Evolutionary conservation across 768 basidiomycete genomes (phyloP).

Genomic region (Myochromella boudieri): DNA sequence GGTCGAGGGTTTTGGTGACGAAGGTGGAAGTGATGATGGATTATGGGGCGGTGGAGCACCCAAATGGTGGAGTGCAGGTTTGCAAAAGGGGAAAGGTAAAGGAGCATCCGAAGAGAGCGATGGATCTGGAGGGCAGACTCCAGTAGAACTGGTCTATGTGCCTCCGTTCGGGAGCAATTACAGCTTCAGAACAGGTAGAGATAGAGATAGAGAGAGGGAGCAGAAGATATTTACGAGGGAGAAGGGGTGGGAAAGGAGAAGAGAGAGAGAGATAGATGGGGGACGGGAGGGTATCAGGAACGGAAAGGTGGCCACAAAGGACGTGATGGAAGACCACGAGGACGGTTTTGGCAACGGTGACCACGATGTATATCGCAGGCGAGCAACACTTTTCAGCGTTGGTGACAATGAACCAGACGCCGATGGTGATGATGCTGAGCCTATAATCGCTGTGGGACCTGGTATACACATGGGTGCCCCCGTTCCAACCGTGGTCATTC

Average conservation of each 20-base stretch:
- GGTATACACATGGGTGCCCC: slow-evolving; percentile 13
- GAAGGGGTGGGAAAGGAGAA: slow-evolving; percentile 24
- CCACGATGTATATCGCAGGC: slow-evolving; percentile 15
- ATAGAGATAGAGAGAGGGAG: slow-evolving; percentile 22
- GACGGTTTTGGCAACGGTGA: slow-evolving; percentile 22
- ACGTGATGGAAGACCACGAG: slow-evolving; percentile 24
- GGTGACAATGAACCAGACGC: slow-evolving; percentile 17
- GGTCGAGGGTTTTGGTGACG: slow-evolving; percentile 50
- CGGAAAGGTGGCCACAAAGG: slow-evolving; percentile 6
- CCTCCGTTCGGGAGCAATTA: slow-evolving; percentile 48
- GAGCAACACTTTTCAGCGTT: slow-evolving; percentile 18
- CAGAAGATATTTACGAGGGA: slow-evolving; percentile 15
- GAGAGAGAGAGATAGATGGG: slow-evolving; percentile 14
- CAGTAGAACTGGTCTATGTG: slow-evolving; percentile 73
- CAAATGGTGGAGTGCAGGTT: slow-evolving; percentile 17
- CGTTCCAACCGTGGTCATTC: slow-evolving; percentile 21
- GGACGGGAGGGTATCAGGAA: slow-evolving; percentile 3
- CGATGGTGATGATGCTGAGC: slow-evolving; percentile 15
- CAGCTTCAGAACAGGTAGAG: slow-evolving; percentile 20
- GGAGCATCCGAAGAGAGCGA: slow-evolving; percentile 23
- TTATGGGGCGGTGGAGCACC: slow-evolving; percentile 15
- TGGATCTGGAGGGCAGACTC: slow-evolving; percentile 38
- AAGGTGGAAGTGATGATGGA: slow-evolving; percentile 35
- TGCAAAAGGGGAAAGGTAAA: slow-evolving; percentile 16
- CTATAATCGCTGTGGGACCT: slow-evolving; percentile 9